Evolutionary conservation across 2,329 filamentous ascomycete species (phyloP).

Genomic region (Neobulgaria alba): DNA sequence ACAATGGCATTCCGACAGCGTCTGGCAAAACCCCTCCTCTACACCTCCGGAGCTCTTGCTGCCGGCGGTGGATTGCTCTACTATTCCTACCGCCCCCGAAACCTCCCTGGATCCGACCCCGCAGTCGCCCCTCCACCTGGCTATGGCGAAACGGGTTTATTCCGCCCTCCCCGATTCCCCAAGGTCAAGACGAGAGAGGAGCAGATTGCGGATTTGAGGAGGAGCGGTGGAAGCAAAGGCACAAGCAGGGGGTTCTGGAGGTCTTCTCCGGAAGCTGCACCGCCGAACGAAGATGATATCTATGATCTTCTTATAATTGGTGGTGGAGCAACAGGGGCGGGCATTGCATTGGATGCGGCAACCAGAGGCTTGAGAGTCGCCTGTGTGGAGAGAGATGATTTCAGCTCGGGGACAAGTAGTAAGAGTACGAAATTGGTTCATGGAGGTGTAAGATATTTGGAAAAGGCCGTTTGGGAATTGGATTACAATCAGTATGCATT

Average conservation of each 20-base stretch:
- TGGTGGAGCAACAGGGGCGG: slow-evolving; percentile 61
- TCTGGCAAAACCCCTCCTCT: slow-evolving; percentile 41
- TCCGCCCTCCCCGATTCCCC: slow-evolving; percentile 46
- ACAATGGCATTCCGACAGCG: slow-evolving; percentile 32
- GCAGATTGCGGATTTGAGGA: slow-evolving; percentile 42
- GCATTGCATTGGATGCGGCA: slow-evolving; percentile 63
- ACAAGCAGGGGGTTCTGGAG: slow-evolving; percentile 40
- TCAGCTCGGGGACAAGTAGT: slow-evolving; percentile 63
- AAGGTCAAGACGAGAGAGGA: slow-evolving; percentile 39
- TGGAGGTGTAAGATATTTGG: slow-evolving; percentile 64
- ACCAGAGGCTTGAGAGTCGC: slow-evolving; percentile 65
- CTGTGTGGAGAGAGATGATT: slow-evolving; percentile 64
- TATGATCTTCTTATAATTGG: slow-evolving; percentile 67
- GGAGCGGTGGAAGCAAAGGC: slow-evolving; percentile 38
- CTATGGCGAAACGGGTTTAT: slow-evolving; percentile 58
- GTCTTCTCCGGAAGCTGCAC: slow-evolving; percentile 31
- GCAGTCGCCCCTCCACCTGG: slow-evolving; percentile 63
- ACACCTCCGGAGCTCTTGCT: slow-evolving; percentile 39
- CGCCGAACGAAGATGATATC: slow-evolving; percentile 34
- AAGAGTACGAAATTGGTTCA: slow-evolving; percentile 75
- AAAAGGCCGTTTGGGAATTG: slow-evolving; percentile 68
- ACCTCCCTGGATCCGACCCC: slow-evolving; percentile 61
- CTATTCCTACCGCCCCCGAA: slow-evolving; percentile 55
- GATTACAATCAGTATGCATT: slow-evolving; percentile 66
- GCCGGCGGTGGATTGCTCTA: slow-evolving; percentile 41